Base-by-base conservation (phyloP, 441 rosid genomes). In the Syzygium malaccense region DNA sequence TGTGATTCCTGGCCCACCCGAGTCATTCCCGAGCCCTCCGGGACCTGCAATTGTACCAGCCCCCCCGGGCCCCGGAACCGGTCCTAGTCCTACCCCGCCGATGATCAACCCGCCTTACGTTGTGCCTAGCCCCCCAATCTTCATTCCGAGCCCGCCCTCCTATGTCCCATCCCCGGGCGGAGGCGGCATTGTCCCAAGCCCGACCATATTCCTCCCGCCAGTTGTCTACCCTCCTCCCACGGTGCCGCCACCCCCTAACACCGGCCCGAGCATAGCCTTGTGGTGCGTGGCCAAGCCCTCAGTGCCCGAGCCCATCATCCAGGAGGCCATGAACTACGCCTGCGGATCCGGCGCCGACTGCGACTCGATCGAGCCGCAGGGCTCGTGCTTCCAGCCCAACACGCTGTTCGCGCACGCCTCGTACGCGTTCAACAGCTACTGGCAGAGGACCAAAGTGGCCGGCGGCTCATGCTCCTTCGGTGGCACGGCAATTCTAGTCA, bases 281-380 rank as follows among this genome's bases (percentile, higher is more conserved):
- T 96, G 99, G 99, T 98, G 99, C 1, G 97, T 98, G 45, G 99
- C 98, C 2, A 98, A 98, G 91, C 99, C 99, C 1, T 89, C 99
- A 0, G 99, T 98, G 60, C 99, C 99, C 7, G 98, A 96, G 68
- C 98, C 98, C 51, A 95, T 98, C 14, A 94, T 98, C 80, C 93
- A 92, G 92, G 99, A 95, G 92, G 99, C 99, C 1, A 95, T 98
- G 98, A 96, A 94, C 91, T 98, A 95, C 56, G 98, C 99, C 13
- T 98, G 99, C 88, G 98, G 92, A 62, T 94, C 98, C 2, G 99
- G 97, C n/a, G 99, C 99, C 0, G 97, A 98, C 85, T 98, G 99
- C 48, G 91, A 91, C 55, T 93, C 97, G 0, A 94, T 98, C 66
- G 96, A 91, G 88, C 93, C 98, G 0, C 92, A 87, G 54, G 98